A percentile compares a stretch with the other conserved stretches of the same genome.
Conservation (phyloP, 352 stramenopile species). For the Albugo laibachii region DNA sequence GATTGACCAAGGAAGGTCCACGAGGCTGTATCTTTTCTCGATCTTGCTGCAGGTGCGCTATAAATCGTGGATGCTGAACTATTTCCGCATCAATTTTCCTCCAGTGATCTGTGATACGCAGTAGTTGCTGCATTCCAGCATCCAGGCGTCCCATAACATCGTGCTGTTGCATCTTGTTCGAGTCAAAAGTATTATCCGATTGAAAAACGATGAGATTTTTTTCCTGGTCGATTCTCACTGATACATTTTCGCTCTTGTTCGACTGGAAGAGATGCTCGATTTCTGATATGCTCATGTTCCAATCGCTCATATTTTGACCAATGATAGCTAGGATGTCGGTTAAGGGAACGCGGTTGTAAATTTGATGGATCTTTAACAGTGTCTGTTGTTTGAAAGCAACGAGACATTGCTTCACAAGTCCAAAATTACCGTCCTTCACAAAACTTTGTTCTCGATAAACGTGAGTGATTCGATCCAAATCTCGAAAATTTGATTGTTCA, state of each 20-base stretch:
- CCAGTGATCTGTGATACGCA: conserved; percentile 40
- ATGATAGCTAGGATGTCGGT: conserved; percentile 16
- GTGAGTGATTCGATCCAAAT: too few species aligned
- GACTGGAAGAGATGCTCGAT: conserved; percentile 48
- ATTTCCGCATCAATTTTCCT: conserved; percentile 64
- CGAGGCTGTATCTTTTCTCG: conserved; percentile 16
- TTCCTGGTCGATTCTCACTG: conserved; percentile 52
- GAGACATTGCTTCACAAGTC: conserved; percentile 62
- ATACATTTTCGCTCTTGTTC: conserved; percentile 28
- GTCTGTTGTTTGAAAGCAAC: conserved; percentile 44
- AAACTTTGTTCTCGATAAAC: conserved; percentile 16
- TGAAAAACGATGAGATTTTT: conserved; percentile 27
- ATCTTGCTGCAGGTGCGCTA: conserved; percentile 48
- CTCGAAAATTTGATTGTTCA: conserved; percentile 2
- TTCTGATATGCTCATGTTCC: conserved; percentile 7
- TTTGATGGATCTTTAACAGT: conserved; percentile 52
- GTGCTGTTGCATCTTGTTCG: conserved; percentile 24
- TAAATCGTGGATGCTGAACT: conserved; percentile 62
- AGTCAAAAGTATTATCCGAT: conserved; percentile 22
- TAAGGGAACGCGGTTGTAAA: conserved; percentile 58
- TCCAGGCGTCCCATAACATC: conserved; percentile 33
- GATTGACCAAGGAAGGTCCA: too few species aligned
- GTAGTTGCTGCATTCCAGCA: conserved; percentile 53
- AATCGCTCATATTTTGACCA: conserved; percentile 14
- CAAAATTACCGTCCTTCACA: conserved; percentile 37